Evolutionary conservation across 441 rosid species (phyloP), one percentile per base, ranked within the genome.

Genomic region (Dalechampia spathulata): DNA sequence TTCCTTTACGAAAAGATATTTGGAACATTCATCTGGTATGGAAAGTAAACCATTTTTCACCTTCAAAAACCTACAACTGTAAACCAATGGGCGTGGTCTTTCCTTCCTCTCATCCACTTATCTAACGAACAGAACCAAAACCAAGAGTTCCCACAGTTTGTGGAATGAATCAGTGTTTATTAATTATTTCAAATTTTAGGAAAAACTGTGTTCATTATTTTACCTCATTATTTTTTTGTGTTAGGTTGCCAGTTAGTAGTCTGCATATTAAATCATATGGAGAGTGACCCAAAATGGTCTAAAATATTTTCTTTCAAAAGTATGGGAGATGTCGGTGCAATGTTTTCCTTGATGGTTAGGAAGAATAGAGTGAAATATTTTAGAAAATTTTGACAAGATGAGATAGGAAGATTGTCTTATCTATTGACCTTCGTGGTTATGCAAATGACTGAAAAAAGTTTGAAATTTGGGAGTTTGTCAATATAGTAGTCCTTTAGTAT

Each of bases 221-320:
- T 25, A 16, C 5, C n/a, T n/a, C n/a, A 14, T 49, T 26, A 10
- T 10, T 17, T 22, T 15, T 7, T n/a, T 21, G 27, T 39, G 46
- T 14, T 55, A 40, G n/a, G n/a, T n/a, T n/a, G n/a, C n/a, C n/a
- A n/a, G n/a, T n/a, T n/a, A 7, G 23, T 16, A 25, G 36, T 39
- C 25, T 55, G 57, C 54, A 50, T 50, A 7, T 5, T 5, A 30
- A n/a, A n/a, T n/a, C n/a, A n/a, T n/a, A n/a, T n/a, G n/a, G n/a
- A n/a, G n/a, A n/a, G 26, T 49, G 22, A 22, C 1, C 42, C 42
- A 39, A 49, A 34, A 49, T 49, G 12, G 36, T 15, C 9, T 0
- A 48, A 48, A 28, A 4, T 36, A 4, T 17, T n/a, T n/a, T n/a
- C n/a, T n/a, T n/a, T n/a, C n/a, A n/a, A n/a, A n/a, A n/a, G n/a